Conservation (phyloP, 2,329 filamentous ascomycete genomes). For the Microsporum canis region DNA sequence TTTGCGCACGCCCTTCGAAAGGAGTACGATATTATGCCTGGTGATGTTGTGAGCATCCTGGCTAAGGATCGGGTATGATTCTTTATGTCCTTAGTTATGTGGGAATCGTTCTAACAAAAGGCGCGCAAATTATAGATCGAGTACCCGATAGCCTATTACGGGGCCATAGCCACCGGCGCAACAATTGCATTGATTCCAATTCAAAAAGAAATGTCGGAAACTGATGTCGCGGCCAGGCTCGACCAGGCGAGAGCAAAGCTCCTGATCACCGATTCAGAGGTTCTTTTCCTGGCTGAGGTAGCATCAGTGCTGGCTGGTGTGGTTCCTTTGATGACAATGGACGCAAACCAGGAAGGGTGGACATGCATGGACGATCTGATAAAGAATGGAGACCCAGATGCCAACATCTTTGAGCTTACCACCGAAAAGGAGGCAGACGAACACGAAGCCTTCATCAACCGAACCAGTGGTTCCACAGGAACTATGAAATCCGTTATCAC, state of each 20-base stretch:
- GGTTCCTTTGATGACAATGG: slow-evolving; percentile 5
- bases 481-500: slow-evolving; percentile 17
- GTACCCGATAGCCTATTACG: slow-evolving; percentile 20
- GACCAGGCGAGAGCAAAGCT: slow-evolving; percentile 17
- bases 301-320: slow-evolving; percentile 11
- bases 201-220: slow-evolving; percentile 16
- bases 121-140: slow-evolving; percentile 13
- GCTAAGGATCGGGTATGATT: slow-evolving; percentile 13
- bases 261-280: slow-evolving; percentile 16
- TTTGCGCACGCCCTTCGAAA: slow-evolving; percentile 11
- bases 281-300: slow-evolving; percentile 12
- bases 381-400: not conserved
- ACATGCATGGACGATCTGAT: slow-evolving; percentile 2
- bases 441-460: slow-evolving; percentile 17
- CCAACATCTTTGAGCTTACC: slow-evolving; percentile 8
- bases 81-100: not conserved
- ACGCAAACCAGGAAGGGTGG: slow-evolving; percentile 4
- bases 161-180: slow-evolving; percentile 18
- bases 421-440: slow-evolving; percentile 10
- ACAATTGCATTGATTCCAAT: slow-evolving; percentile 18
- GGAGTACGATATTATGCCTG: slow-evolving; percentile 11
- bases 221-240: slow-evolving; percentile 17
- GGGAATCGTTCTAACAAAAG: not conserved
- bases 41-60: slow-evolving; percentile 14
- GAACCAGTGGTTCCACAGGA: slow-evolving; percentile 17